Base-by-base conservation (phyloP, 169 alveolate genomes). In the Plasmodium blacklocki region DNA sequence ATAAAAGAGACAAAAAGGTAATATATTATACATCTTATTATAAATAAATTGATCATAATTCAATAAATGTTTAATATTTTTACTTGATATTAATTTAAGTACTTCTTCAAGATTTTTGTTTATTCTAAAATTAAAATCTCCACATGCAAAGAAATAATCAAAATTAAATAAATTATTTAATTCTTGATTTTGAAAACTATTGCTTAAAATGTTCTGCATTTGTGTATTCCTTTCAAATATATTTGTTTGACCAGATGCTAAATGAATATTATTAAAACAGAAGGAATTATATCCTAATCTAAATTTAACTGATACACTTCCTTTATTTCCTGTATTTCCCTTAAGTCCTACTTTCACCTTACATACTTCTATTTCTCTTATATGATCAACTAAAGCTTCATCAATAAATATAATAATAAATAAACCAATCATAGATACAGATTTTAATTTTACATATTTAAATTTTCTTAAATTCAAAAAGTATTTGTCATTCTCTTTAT, bases 281-380 rank as follows among this genome's bases (percentile, higher is more conserved):
- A 83, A 94, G 63, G 93, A 93, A 64, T 83, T 83, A 58, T 93
- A 74, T 3, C 94, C 90, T 49, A 97, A 83, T 23, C 91, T 62
- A 67, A 83, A 83, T 86, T 96, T 90, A 21, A 95, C 83, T 15
- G 95, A 86, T 21, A 96, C 97, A 9, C 97, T 95, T 23, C 99
- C 98, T 93, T 97, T 96, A 88, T 97, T 96, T 5, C 98, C 98
- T 29, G 96, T 85, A 80, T 93, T 91, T n/a, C 97, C 96, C 88
- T 96, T 94, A 74, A 96, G 92, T 1, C 99, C 98, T 62, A 96
- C 95, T 92, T 96, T 95, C 32, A 95, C 94, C 52, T 92, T 91
- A 14, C 94, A 88, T 14, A 95, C 85, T 26, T 92, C 95, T n/a
- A 96, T 91, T 59, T 92, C 89, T 73, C 89, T 74, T 64, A 96